A percentile compares a stretch with the other conserved stretches of the same genome.
Evolutionary conservation across 2,329 filamentous ascomycete species (phyloP).

Genomic region (Apiospora phragmitis): DNA sequence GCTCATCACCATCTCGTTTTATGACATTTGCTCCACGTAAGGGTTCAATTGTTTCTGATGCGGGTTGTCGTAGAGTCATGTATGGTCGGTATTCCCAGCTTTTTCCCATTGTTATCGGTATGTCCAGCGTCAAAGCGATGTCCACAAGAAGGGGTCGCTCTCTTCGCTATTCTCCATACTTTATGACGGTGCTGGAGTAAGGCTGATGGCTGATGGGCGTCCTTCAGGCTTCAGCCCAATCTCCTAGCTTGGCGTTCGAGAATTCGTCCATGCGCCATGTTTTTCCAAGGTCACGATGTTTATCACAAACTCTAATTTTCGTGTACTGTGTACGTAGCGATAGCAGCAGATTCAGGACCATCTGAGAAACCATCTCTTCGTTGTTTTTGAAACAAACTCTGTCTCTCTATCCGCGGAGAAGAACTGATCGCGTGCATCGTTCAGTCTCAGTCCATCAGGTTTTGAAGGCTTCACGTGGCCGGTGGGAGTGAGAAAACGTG

Average conservation of each 20-base stretch:
- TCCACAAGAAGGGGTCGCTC: background rate
- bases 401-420: background rate
- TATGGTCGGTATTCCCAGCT: background rate
- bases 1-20: constrained; percentile 8
- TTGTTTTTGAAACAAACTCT: background rate
- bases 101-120: background rate
- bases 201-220: background rate
- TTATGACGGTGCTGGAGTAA: background rate
- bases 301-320: background rate
- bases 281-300: background rate
- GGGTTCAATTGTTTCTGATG: background rate
- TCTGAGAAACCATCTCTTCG: background rate
- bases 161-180: background rate
- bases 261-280: background rate
- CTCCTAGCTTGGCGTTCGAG: background rate
- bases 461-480: background rate
- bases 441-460: background rate
- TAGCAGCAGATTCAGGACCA: background rate
- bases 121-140: background rate
- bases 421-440: background rate
- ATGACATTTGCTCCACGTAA: background rate
- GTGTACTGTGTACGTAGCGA: background rate
- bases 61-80: background rate
- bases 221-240: background rate
- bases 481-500: background rate